These are phyloP conservation scores for Nepenthes alata DNA, from an alignment of 179 eudicot genomes.

Conservation along the genomic window DNA sequence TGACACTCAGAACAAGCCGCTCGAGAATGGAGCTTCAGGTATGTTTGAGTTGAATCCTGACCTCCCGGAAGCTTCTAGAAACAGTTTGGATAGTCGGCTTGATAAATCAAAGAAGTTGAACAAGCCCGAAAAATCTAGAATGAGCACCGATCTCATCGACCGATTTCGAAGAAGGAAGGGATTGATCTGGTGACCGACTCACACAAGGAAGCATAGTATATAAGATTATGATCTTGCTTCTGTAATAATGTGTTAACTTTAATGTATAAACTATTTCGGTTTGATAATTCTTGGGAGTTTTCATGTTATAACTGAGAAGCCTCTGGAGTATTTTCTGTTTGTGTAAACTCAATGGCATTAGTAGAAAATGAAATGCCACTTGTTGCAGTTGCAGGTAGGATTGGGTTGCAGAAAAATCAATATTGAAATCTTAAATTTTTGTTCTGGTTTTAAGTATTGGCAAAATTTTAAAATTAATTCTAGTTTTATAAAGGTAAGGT, in stretches of 20 bases:
- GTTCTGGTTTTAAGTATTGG: too few relatives aligned
- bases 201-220: not conserved
- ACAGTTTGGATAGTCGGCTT: conserved; percentile 91
- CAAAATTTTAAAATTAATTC: too few relatives aligned
- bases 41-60: conserved; percentile 30
- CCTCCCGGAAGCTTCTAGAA: conserved; percentile 64
- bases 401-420: too few relatives aligned
- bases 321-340: too few relatives aligned
- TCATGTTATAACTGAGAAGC: too few relatives aligned
- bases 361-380: too few relatives aligned
- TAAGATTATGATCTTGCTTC: conserved; percentile 5
- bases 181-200: conserved; percentile 35
- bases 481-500: too few relatives aligned
- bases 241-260: conserved; percentile 19
- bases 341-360: too few relatives aligned
- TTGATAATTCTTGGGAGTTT: conserved; percentile 14
- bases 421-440: too few relatives aligned
- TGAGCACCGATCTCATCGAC: conserved; percentile 78
- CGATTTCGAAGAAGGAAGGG: conserved; percentile 50
- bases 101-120: conserved; percentile 67
- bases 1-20: conserved; percentile 25
- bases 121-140: conserved; percentile 79
- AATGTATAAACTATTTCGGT: conserved; percentile 11
- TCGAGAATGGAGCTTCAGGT: conserved; percentile 29
- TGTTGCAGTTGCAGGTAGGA: too few relatives aligned